These are phyloP conservation scores for Epichloe gansuensis DNA, from an alignment of 2,329 filamentous ascomycete genomes.

Conservation along the genomic window DNA sequence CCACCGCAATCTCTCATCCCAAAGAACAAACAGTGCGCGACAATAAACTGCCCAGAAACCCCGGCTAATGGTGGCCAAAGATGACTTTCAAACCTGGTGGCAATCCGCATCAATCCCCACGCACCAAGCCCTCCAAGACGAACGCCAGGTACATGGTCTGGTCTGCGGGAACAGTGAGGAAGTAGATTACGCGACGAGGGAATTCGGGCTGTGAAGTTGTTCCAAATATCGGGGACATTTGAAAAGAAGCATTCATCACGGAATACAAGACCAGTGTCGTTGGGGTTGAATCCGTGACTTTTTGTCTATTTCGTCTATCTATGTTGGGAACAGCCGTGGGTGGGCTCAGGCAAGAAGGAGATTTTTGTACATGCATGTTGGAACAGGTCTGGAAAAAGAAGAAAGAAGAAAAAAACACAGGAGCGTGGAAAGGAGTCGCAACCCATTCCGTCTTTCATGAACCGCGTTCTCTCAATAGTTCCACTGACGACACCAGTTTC, in stretches of 20 bases:
- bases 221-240: no score
- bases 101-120: conserved; percentile 8
- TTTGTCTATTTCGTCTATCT: no score
- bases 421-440: no score
- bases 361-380: background rate
- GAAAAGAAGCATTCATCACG: no score
- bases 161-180: conserved; percentile 39
- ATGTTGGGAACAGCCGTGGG: no score
- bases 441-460: background rate
- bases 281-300: no score
- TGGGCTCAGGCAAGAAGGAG: no score
- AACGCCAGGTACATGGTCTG: conserved; percentile 20
- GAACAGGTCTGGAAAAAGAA: background rate
- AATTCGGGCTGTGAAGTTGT: background rate
- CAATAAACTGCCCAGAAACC: no score
- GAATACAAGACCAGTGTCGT: no score
- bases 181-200: conserved; percentile 25
- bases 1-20: no score
- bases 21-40: no score
- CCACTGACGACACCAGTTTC: conserved; percentile 37
- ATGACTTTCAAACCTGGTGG: background rate
- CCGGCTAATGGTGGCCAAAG: background rate
- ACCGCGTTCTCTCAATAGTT: conserved; percentile 11
- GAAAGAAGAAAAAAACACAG: background rate
- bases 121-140: conserved; percentile 21